These are phyloP conservation scores for Ophiosphaerella herpotricha DNA, from an alignment of 2,329 filamentous ascomycete genomes.

Conservation along the genomic window DNA sequence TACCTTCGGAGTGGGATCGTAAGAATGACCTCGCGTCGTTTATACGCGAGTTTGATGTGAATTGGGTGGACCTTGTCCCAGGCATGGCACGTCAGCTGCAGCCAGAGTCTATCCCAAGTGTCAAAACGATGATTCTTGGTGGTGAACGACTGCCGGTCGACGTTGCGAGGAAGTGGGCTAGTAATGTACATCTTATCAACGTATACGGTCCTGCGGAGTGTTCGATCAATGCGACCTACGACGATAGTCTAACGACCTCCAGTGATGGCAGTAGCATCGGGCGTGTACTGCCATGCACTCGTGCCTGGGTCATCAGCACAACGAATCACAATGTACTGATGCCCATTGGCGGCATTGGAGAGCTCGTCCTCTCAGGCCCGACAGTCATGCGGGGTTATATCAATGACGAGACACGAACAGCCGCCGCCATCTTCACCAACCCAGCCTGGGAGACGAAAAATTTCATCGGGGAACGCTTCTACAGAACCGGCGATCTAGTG, in stretches of 20 bases:
- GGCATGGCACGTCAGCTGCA: slow-evolving; percentile 32
- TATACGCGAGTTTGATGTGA: slow-evolving; percentile 49
- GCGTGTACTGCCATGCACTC: background rate
- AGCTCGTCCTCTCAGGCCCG: slow-evolving; percentile 23
- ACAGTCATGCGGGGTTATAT: background rate
- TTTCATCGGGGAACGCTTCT: no score
- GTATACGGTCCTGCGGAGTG: slow-evolving; percentile 21
- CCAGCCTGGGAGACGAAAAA: no score
- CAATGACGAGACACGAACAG: no score
- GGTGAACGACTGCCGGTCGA: slow-evolving; percentile 3
- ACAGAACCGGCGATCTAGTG: no score
- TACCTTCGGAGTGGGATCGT: no score
- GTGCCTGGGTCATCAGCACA: slow-evolving; percentile 25
- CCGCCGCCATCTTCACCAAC: no score
- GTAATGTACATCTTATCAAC: slow-evolving; percentile 23
- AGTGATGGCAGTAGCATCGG: background rate
- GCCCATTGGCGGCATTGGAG: slow-evolving; percentile 17
- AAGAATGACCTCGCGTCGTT: slow-evolving; percentile 47
- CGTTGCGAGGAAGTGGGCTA: slow-evolving; percentile 35
- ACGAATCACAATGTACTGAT: slow-evolving; percentile 13
- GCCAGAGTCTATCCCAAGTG: background rate
- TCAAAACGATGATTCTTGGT: slow-evolving; percentile 3
- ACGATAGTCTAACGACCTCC: background rate
- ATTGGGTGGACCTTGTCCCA: slow-evolving; percentile 24
- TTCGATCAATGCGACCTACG: background rate